Conservation (phyloP, 108 stramenopile species). For the Cyclotella kingstonii region DNA sequence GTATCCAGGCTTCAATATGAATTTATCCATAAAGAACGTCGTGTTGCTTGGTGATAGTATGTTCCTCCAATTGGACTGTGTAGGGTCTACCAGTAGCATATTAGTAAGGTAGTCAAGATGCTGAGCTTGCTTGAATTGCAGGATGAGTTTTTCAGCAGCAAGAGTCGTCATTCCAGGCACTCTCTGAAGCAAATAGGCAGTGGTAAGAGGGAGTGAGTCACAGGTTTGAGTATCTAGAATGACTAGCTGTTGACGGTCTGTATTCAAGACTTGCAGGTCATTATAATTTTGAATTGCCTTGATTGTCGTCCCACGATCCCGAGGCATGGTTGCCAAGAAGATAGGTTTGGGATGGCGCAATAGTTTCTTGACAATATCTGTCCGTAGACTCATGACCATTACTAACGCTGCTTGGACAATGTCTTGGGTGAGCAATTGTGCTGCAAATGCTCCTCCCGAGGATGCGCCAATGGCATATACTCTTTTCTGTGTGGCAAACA, state of each 20-base stretch:
- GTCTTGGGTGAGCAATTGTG: conserved; percentile 24
- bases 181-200: conserved; percentile 36
- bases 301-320: conserved; percentile 31
- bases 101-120: conserved; percentile 27
- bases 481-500: background rate
- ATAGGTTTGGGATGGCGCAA: conserved; percentile 14
- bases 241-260: conserved; percentile 5
- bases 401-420: conserved; percentile 35
- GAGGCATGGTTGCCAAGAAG: conserved; percentile 53
- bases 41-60: conserved; percentile 23
- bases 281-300: conserved; percentile 24
- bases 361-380: conserved; percentile 12
- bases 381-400: conserved; percentile 47
- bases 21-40: conserved; percentile 29
- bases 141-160: conserved; percentile 14
- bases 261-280: conserved; percentile 14
- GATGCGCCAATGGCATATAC: conserved; percentile 50
- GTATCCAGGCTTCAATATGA: conserved; percentile 42
- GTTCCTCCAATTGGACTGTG: conserved; percentile 47
- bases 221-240: conserved; percentile 38
- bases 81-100: conserved; percentile 37
- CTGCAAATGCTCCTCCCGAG: conserved; percentile 48
- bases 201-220: conserved; percentile 43
- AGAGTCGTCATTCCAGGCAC: conserved; percentile 43
- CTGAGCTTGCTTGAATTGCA: conserved; percentile 10